Percentiles rank a stretch among this genome's conserved stretches.
These are phyloP conservation scores for Perkinsela sp. DNA, from an alignment of 208 protist genomes.

Conservation along the genomic window DNA sequence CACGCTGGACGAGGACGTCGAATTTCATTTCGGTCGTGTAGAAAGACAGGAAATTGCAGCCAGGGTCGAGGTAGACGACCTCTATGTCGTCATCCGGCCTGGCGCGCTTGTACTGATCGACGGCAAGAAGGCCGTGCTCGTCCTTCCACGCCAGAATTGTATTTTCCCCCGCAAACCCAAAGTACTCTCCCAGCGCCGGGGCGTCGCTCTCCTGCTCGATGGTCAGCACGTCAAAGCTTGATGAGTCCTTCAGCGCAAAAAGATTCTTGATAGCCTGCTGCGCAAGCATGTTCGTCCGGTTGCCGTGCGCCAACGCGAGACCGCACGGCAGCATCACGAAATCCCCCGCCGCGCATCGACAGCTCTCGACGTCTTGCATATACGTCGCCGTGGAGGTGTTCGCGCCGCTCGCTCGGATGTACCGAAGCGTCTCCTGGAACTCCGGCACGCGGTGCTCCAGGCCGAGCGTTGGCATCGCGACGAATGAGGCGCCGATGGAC, in stretches of 20 bases:
- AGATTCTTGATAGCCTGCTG: constrained; percentile 34
- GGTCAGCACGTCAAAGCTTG: constrained; percentile 35
- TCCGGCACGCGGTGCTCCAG: constrained; percentile 49
- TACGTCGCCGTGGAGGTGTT: constrained; percentile 28
- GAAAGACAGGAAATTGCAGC: constrained; percentile 62
- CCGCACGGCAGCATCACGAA: constrained; percentile 44
- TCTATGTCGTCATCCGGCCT: constrained; percentile 7
- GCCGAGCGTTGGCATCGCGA: constrained; percentile 40
- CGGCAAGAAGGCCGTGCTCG: constrained; percentile 54
- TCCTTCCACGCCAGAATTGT: constrained; percentile 60
- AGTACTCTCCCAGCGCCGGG: constrained; percentile 60
- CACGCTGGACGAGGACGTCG: constrained; percentile 57
- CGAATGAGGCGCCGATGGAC: constrained; percentile 32
- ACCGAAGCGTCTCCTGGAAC: constrained; percentile 57
- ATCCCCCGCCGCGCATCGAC: constrained; percentile 49
- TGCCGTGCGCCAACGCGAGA: constrained; percentile 47
- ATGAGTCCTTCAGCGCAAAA: constrained; percentile 19
- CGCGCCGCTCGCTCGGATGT: constrained; percentile 36
- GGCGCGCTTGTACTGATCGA: constrained; percentile 52
- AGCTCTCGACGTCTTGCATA: constrained; percentile 42
- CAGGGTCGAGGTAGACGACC: constrained; percentile 54
- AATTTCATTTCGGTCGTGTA: constrained; percentile 39
- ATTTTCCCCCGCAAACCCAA: constrained; percentile 60
- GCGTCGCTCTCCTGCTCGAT: constrained; percentile 61
- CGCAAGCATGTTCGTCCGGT: constrained; percentile 41